Evolutionary conservation across 805 yeast genomes (phyloP).

Genomic region (Torulaspora delbrueckii): DNA sequence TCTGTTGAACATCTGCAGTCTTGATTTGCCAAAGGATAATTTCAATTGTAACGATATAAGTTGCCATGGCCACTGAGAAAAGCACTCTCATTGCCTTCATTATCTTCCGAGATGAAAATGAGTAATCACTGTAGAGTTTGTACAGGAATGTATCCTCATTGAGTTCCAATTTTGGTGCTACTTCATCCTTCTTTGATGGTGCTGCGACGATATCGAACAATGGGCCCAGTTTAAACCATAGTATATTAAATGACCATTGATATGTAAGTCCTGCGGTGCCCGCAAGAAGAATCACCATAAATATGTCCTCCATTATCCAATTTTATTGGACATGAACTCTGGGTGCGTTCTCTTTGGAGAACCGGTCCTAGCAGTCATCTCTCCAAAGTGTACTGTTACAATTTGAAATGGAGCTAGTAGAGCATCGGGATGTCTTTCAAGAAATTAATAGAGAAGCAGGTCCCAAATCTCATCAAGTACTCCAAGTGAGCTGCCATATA

Average conservation of each 20-base stretch:
- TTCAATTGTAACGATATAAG: constrained; percentile 30
- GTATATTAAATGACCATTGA: constrained; percentile 10
- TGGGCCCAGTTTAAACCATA: constrained; percentile 16
- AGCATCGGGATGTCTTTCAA: constrained; percentile 1
- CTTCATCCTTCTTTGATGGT: constrained; percentile 5
- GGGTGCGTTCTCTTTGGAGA: neutral
- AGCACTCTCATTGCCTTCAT: constrained; percentile 18
- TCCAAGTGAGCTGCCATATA: neutral
- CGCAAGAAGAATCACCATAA: constrained; percentile 8
- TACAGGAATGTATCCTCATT: constrained; percentile 22
- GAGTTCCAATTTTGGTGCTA: constrained; percentile 11
- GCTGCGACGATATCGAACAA: constrained; percentile 25
- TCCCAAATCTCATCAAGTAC: neutral
- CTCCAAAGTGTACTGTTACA: neutral
- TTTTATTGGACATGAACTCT: neutral
- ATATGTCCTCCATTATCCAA: constrained; percentile 11
- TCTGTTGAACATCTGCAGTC: constrained; percentile 19
- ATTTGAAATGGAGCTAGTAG: neutral
- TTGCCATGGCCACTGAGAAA: constrained; percentile 28
- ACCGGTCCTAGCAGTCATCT: neutral
- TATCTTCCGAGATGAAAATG: constrained; percentile 27
- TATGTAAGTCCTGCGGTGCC: constrained; percentile 6
- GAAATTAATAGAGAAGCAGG: neutral
- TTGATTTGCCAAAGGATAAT: constrained; percentile 33
- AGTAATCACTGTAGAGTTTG: constrained; percentile 31